Evolutionary conservation across 2,329 filamentous ascomycete genomes (phyloP).

Genomic region (Biscogniauxia sp.): DNA sequence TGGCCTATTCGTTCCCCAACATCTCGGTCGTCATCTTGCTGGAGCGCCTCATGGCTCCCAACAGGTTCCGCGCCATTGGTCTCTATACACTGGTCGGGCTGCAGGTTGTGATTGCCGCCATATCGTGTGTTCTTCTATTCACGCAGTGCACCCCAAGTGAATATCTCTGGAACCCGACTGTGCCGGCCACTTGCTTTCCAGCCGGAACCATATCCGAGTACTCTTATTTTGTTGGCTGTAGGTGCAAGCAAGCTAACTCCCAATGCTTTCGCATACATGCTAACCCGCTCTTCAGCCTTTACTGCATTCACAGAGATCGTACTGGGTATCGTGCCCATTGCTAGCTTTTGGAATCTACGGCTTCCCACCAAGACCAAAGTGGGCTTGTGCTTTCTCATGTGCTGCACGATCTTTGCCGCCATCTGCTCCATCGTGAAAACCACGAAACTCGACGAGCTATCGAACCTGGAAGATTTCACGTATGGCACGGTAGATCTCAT

Average conservation of each 20-base stretch:
- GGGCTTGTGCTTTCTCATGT: conserved; percentile 7
- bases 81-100: conserved; percentile 2
- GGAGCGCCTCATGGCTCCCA: not conserved
- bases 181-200: conserved; percentile 4
- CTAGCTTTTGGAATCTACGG: conserved; percentile 6
- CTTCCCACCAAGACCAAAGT: conserved; percentile 5
- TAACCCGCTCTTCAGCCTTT: not conserved
- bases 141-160: conserved; percentile 6
- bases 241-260: not conserved
- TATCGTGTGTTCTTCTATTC: conserved; percentile 6
- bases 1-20: conserved; percentile 9
- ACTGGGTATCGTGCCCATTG: conserved; percentile 8
- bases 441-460: conserved; percentile 4
- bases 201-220: conserved; percentile 1
- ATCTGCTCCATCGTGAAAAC: conserved; percentile 9
- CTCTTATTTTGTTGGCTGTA: conserved; percentile 8
- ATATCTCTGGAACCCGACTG: conserved; percentile 8
- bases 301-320: conserved; percentile 10
- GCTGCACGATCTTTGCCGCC: conserved; percentile 8
- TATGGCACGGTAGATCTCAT: conserved; percentile 3
- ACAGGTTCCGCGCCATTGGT: conserved; percentile 1
- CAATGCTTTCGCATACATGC: not conserved
- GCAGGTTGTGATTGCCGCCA: conserved; percentile 3
- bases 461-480: conserved; percentile 6
- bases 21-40: conserved; percentile 7